These are phyloP conservation scores for Solanum rostratum DNA, from an alignment of 257 asterid species.

Conservation along the genomic window DNA sequence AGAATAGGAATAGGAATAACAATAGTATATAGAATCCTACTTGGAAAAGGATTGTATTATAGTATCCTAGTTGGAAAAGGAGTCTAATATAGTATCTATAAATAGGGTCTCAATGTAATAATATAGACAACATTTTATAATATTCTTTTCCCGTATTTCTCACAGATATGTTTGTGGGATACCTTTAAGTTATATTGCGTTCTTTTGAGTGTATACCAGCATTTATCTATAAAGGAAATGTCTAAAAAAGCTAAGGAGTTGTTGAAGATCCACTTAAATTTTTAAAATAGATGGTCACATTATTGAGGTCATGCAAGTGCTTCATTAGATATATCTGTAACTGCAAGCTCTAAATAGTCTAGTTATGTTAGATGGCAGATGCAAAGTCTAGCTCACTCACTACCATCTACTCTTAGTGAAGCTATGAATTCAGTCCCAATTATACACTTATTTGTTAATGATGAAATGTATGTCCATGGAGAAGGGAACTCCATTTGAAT, in stretches of 20 bases:
- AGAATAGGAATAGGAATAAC: no score
- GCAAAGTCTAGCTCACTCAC: background rate
- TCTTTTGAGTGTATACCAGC: background rate
- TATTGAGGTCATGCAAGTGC: background rate
- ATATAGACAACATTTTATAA: no score
- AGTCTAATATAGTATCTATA: no score
- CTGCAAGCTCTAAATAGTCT: background rate
- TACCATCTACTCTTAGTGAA: background rate
- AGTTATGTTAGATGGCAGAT: background rate
- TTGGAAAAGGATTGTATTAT: no score
- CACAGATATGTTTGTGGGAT: background rate
- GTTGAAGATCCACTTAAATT: background rate
- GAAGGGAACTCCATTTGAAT: no score
- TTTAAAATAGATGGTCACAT: background rate
- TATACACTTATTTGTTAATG: background rate
- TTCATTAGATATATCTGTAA: background rate
- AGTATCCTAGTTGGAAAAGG: no score
- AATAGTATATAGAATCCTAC: no score
- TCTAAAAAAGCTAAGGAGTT: background rate
- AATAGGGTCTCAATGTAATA: no score
- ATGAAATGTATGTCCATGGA: no score
- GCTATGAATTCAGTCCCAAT: background rate
- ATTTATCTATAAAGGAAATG: background rate
- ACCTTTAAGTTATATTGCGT: background rate
- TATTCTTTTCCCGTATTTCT: no score